Conservation (phyloP, 352 stramenopile species). For the Pythium biforme region DNA sequence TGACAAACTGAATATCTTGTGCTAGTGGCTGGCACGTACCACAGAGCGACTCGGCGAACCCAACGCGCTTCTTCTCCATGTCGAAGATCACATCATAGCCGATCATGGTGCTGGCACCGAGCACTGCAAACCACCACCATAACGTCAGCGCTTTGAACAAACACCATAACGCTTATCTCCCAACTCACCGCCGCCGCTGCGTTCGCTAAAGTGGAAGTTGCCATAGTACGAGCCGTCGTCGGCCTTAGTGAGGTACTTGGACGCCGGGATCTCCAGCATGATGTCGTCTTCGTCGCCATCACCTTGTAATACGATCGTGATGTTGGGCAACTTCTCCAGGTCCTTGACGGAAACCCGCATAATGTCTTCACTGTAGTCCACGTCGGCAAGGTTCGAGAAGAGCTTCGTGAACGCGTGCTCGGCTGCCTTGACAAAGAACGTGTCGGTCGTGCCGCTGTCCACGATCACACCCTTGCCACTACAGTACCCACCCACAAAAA, state of each 20-base stretch:
- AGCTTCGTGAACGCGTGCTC: conserved; percentile 50
- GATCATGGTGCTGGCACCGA: conserved; percentile 78
- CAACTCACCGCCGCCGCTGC: conserved; percentile 61
- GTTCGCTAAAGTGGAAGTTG: conserved; percentile 84
- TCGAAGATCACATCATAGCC: conserved; percentile 88
- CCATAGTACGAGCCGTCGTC: conserved; percentile 52
- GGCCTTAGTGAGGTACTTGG: conserved; percentile 61
- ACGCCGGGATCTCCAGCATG: conserved; percentile 56
- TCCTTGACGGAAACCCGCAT: conserved; percentile 50
- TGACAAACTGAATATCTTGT: too few species aligned
- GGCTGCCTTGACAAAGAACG: conserved; percentile 62
- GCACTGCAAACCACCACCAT: conserved; percentile 37
- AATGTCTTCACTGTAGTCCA: conserved; percentile 55
- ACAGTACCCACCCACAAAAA: neutral
- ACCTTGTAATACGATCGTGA: conserved; percentile 66
- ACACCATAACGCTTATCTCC: neutral
- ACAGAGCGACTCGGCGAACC: conserved; percentile 73
- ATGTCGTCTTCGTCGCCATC: conserved; percentile 51
- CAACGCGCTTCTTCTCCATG: conserved; percentile 64
- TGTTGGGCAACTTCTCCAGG: conserved; percentile 45
- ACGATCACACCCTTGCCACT: conserved; percentile 78
- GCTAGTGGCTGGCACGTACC: conserved; percentile 30
- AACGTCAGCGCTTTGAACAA: neutral
- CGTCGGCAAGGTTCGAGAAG: conserved; percentile 45
- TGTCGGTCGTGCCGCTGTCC: conserved; percentile 85